phyloP scores from a whole-genome alignment of 2,329 filamentous ascomycete genomes.

The Ophiostoma montium region DNA sequence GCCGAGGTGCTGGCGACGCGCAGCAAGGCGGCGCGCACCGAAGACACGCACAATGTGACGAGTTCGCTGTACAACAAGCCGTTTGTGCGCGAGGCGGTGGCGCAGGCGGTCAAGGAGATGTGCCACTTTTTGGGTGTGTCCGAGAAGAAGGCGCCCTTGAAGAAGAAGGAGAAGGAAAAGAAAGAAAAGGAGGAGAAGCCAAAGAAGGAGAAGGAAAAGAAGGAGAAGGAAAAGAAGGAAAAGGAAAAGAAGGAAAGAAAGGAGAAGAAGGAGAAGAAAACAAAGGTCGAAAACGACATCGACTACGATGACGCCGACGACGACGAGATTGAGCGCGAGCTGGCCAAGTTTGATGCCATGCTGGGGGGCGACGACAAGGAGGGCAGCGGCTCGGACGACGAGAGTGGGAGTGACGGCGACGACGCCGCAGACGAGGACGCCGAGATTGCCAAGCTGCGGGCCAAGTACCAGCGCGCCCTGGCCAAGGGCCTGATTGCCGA shows the following conservation, averaged over 20 bases:
- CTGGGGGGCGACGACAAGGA: slow-evolving; percentile 14
- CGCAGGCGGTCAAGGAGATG: slow-evolving; percentile 33
- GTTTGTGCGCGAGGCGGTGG: slow-evolving; percentile 34
- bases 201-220: background rate
- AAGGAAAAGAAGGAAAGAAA: slow-evolving; percentile 13
- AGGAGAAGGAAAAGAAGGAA: slow-evolving; percentile 21
- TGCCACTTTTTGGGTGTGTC: slow-evolving; percentile 35
- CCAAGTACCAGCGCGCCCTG: slow-evolving; percentile 4
- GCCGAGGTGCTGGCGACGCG: slow-evolving; percentile 30
- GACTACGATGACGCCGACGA: slow-evolving; percentile 19
- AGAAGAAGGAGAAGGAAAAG: slow-evolving; percentile 13
- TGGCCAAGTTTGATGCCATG: slow-evolving; percentile 5
- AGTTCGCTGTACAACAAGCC: slow-evolving; percentile 40
- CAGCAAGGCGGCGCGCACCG: slow-evolving; percentile 34
- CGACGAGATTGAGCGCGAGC: slow-evolving; percentile 8
- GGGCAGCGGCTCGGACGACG: slow-evolving; percentile 11
- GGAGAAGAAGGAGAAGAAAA: slow-evolving; percentile 22
- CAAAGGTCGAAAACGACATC: slow-evolving; percentile 19
- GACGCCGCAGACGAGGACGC: slow-evolving; percentile 1
- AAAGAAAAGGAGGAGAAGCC: background rate
- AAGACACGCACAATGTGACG: slow-evolving; percentile 47
- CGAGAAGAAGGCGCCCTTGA: slow-evolving; percentile 19
- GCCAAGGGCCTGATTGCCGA: slow-evolving; percentile 22
- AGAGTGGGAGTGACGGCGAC: slow-evolving; percentile 9
- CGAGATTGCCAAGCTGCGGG: slow-evolving; percentile 6